Percentiles rank a stretch among this genome's conserved stretches.
Conservation (phyloP, 768 basidiomycete genomes). For the Hysterangium stoloniferum region DNA sequence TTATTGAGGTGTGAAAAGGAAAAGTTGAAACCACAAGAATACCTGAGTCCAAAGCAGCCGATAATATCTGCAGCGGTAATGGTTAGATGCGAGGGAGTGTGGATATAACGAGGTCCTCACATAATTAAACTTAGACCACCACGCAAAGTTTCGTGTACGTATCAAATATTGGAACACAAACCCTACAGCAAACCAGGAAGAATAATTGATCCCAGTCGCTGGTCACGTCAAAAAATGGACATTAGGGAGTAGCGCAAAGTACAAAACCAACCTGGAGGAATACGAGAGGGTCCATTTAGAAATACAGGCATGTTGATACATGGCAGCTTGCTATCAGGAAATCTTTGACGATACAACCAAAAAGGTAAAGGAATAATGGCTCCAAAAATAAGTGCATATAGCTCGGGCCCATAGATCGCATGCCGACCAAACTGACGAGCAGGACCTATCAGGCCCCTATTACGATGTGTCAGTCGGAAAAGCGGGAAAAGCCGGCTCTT, state of each 20-base stretch:
- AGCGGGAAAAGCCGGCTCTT: background rate
- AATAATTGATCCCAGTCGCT: slow-evolving; percentile 31
- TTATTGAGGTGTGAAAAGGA: background rate
- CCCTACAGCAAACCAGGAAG: slow-evolving; percentile 33
- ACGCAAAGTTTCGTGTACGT: slow-evolving; percentile 32
- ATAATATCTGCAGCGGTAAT: slow-evolving; percentile 27
- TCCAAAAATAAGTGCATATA: slow-evolving; percentile 32
- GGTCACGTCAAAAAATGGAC: background rate
- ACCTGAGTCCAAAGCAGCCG: slow-evolving; percentile 32
- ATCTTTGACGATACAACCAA: slow-evolving; percentile 28
- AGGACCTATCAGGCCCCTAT: slow-evolving; percentile 40
- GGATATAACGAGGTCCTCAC: slow-evolving; percentile 15
- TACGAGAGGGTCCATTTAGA: slow-evolving; percentile 30
- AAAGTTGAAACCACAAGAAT: background rate
- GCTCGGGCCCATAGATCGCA: slow-evolving; percentile 29
- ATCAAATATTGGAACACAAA: slow-evolving; percentile 40
- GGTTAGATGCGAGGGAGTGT: background rate
- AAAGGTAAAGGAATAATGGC: slow-evolving; percentile 33
- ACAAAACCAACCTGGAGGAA: slow-evolving; percentile 36
- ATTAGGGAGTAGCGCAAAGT: too few species aligned
- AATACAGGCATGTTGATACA: slow-evolving; percentile 35
- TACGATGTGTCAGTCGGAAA: background rate
- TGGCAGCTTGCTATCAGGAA: slow-evolving; percentile 26
- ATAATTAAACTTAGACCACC: slow-evolving; percentile 50
- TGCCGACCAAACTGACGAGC: slow-evolving; percentile 30